Evolutionary conservation across 2,329 filamentous ascomycete genomes (phyloP).

Genomic region (Fusarium mangiferae): DNA sequence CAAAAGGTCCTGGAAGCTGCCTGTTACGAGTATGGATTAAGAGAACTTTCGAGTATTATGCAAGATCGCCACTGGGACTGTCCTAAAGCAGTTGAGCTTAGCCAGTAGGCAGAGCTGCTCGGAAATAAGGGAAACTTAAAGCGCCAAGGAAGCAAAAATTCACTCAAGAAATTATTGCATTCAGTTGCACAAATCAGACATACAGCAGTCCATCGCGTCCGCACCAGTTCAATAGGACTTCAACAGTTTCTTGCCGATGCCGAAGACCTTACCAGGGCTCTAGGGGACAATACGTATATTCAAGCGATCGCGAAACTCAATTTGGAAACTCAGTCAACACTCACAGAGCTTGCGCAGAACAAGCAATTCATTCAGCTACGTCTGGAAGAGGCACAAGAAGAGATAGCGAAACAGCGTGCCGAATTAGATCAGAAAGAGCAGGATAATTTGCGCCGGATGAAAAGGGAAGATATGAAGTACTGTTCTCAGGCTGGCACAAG

Average conservation of each 20-base stretch:
- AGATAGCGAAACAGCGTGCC: not conserved
- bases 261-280: not conserved
- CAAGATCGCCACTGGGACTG: fast-evolving
- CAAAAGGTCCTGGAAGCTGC: fast-evolving
- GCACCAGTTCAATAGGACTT: fast-evolving
- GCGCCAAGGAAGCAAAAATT: fast-evolving
- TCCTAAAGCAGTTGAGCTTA: not conserved
- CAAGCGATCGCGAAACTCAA: not conserved
- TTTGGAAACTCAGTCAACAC: fast-evolving
- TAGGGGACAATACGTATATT: fast-evolving
- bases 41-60: fast-evolving
- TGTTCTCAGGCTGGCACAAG: fast-evolving
- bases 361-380: not conserved
- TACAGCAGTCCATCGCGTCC: fast-evolving
- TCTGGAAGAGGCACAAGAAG: not conserved
- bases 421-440: not conserved
- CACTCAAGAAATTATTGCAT: fast-evolving
- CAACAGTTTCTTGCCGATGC: fast-evolving
- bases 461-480: not conserved
- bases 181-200: not conserved
- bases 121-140: not conserved
- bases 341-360: not conserved
- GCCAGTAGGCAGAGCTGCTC: fast-evolving
- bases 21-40: fast-evolving
- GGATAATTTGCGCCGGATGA: fast-evolving